Evolutionary conservation across 1,139 yeast species (phyloP).

Genomic region (Cylindricascospora bacillispora): DNA sequence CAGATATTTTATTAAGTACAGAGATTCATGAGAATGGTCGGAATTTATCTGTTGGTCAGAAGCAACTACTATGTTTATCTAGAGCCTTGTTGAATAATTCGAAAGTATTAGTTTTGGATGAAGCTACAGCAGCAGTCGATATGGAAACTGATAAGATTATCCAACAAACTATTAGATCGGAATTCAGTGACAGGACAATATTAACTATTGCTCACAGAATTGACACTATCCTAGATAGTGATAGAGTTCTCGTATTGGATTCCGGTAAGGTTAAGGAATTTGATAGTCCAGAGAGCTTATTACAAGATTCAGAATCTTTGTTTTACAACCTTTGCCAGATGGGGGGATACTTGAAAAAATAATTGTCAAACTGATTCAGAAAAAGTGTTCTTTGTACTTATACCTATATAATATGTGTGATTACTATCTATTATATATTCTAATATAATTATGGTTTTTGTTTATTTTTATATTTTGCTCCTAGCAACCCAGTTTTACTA

Average conservation of each 20-base stretch:
- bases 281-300: conserved; percentile 44
- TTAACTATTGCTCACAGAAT: conserved; percentile 74
- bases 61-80: conserved; percentile 64
- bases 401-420: not conserved
- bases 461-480: too few species aligned
- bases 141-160: conserved; percentile 64
- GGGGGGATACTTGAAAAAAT: conserved; percentile 28
- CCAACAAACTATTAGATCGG: conserved; percentile 57
- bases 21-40: conserved; percentile 55
- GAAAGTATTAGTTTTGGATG: conserved; percentile 57
- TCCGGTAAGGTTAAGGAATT: conserved; percentile 57
- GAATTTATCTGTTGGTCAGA: conserved; percentile 65
- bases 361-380: too few species aligned
- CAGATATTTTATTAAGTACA: conserved; percentile 29
- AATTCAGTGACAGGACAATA: conserved; percentile 55
- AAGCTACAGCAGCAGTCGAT: conserved; percentile 81
- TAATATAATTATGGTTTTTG: too few species aligned
- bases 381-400: too few species aligned
- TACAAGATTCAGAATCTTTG: conserved; percentile 32
- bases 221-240: conserved; percentile 73
- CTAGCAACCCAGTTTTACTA: too few species aligned
- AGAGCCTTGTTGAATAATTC: conserved; percentile 56
- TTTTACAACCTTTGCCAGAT: conserved; percentile 42
- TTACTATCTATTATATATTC: not conserved
- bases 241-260: conserved; percentile 56